Conservation (phyloP, 176 grass and related monocot genomes). For the Juncus effusus region DNA sequence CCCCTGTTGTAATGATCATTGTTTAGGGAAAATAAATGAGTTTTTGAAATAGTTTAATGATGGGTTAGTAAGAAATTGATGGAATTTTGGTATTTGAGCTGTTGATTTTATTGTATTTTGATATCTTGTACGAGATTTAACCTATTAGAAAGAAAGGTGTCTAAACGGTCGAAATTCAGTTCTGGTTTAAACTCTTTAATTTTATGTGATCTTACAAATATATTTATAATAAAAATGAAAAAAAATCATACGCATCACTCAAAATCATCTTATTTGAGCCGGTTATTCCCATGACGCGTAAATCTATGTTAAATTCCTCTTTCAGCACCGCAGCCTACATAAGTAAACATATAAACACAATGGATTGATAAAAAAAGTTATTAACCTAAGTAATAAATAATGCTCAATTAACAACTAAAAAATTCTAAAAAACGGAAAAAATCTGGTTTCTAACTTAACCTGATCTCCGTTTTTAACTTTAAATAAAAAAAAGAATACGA, state of each 20-base stretch:
- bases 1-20: slow-evolving; percentile 29
- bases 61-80: neutral
- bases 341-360: neutral
- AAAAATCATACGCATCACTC: slow-evolving; percentile 65
- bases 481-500: neutral
- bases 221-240: neutral
- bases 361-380: neutral
- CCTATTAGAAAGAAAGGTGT: too few relatives aligned
- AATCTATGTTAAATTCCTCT: slow-evolving; percentile 95
- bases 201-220: neutral
- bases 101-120: too few relatives aligned
- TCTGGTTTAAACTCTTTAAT: too few relatives aligned
- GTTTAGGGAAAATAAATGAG: slow-evolving; percentile 16
- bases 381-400: slow-evolving; percentile 4
- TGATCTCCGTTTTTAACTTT: too few relatives aligned
- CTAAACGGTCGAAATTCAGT: too few relatives aligned
- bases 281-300: slow-evolving; percentile 88
- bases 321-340: slow-evolving; percentile 75
- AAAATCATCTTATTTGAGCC: slow-evolving; percentile 75
- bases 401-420: too few relatives aligned
- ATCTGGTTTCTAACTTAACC: too few relatives aligned
- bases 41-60: slow-evolving; percentile 9
- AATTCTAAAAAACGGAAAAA: too few relatives aligned
- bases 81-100: neutral
- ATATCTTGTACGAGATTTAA: too few relatives aligned